phyloP scores from a whole-genome alignment of 2,329 filamentous ascomycete genomes.

The Zasmidium cellare region DNA sequence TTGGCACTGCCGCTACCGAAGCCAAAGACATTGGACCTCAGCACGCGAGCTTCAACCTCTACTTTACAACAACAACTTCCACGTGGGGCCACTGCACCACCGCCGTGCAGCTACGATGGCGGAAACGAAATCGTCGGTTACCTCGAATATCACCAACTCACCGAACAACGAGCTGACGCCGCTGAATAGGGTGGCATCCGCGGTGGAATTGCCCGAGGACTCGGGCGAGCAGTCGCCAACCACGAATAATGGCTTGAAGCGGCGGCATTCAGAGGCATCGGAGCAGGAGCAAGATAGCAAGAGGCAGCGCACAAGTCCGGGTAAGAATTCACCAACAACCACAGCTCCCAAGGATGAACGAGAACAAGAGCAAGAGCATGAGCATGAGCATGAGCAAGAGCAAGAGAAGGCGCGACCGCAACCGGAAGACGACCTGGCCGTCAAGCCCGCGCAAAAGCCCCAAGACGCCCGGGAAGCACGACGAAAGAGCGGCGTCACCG shows the following conservation, averaged over 20 bases:
- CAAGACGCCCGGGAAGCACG: slow-evolving; percentile 15
- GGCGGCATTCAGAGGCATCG: slow-evolving; percentile 23
- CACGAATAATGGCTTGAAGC: slow-evolving; percentile 26
- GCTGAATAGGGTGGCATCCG: slow-evolving; percentile 13
- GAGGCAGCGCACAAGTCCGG: slow-evolving; percentile 30
- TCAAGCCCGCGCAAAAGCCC: slow-evolving; percentile 11
- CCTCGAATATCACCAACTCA: not conserved
- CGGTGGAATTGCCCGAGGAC: slow-evolving; percentile 16
- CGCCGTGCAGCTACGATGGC: not conserved
- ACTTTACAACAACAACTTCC: not conserved
- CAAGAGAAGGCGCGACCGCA: not conserved
- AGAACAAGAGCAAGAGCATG: not conserved
- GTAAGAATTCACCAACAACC: slow-evolving; percentile 30
- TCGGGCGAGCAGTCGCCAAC: slow-evolving; percentile 7
- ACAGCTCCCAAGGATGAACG: slow-evolving; percentile 9
- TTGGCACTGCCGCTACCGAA: not conserved
- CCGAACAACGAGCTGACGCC: not conserved
- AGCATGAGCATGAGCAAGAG: slow-evolving; percentile 3
- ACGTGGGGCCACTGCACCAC: not conserved
- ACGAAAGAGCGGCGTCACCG: slow-evolving; percentile 37
- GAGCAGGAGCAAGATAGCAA: slow-evolving; percentile 30
- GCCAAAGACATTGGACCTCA: not conserved
- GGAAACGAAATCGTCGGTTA: not conserved
- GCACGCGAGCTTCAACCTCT: not conserved
- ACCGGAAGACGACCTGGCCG: slow-evolving; percentile 8